Percentiles rank a stretch among this genome's conserved stretches.
phyloP scores from a whole-genome alignment of 2,329 filamentous ascomycete genomes.

The Cytospora piceae region DNA sequence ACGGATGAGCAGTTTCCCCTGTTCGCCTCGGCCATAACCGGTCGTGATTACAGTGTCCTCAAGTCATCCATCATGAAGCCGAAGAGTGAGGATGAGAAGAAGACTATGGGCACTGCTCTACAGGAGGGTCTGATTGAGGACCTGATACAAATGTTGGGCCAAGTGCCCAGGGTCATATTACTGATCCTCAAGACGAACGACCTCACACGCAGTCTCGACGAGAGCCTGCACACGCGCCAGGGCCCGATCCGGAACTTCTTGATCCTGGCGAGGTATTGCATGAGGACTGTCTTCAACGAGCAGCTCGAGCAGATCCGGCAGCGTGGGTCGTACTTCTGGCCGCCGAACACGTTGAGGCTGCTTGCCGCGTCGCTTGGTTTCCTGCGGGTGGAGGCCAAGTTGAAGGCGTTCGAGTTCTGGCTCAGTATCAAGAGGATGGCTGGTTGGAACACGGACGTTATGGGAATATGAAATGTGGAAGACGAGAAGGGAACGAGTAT shows the following conservation, averaged over 20 bases:
- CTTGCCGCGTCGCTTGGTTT: constrained; percentile 62
- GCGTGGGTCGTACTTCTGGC: constrained; percentile 61
- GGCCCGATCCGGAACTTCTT: constrained; percentile 68
- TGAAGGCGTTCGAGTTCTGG: constrained; percentile 67
- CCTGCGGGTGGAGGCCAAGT: constrained; percentile 63
- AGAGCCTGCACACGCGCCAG: constrained; percentile 77
- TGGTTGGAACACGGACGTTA: constrained; percentile 34
- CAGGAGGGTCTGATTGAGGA: constrained; percentile 88
- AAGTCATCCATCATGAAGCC: constrained; percentile 60
- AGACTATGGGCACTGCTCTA: constrained; percentile 80
- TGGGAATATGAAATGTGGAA: constrained; percentile 18
- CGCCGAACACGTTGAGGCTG: constrained; percentile 57
- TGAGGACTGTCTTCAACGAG: constrained; percentile 67
- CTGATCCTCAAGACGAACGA: constrained; percentile 98
- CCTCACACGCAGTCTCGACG: constrained; percentile 88
- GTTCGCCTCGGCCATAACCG: constrained; percentile 95
- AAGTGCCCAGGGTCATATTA: constrained; percentile 89
- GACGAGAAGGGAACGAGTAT: not conserved
- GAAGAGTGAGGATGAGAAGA: constrained; percentile 77
- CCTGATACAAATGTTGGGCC: constrained; percentile 82
- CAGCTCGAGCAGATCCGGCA: constrained; percentile 60
- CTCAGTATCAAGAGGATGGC: constrained; percentile 56
- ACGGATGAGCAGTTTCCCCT: constrained; percentile 89
- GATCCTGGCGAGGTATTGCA: constrained; percentile 71
- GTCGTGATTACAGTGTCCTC: constrained; percentile 83